Conservation (phyloP, 495 filamentous ascomycete genomes). For the Aspergillus steynii region DNA sequence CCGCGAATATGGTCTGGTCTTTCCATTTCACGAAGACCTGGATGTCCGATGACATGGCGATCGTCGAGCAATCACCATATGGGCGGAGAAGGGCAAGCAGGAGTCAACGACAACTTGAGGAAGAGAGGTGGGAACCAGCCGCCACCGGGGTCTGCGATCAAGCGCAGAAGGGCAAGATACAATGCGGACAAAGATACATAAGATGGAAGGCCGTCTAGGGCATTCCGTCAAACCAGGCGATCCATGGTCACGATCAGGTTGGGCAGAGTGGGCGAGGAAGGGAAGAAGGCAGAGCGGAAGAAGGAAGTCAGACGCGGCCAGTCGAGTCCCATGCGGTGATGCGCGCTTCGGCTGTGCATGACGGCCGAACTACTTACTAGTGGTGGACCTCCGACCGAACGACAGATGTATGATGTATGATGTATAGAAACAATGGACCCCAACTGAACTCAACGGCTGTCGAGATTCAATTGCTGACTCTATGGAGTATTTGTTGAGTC, state of each 20-base stretch:
- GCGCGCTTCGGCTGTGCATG: too few species aligned
- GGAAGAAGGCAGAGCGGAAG: conserved; percentile 2
- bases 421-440: too few species aligned
- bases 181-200: conserved; percentile 1
- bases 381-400: too few species aligned
- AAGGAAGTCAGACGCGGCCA: conserved; percentile 1
- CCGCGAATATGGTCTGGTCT: conserved; percentile 88
- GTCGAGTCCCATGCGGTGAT: not conserved
- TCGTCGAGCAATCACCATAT: conserved; percentile 37
- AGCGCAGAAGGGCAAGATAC: conserved; percentile 4
- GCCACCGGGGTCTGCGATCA: conserved; percentile 17
- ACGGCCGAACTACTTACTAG: too few species aligned
- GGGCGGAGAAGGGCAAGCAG: conserved; percentile 25
- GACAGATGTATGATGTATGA: too few species aligned
- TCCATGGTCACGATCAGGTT: conserved; percentile 18
- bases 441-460: too few species aligned
- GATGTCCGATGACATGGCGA: conserved; percentile 65
- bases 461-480: too few species aligned
- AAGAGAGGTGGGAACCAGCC: conserved; percentile 26
- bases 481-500: too few species aligned
- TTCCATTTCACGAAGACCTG: conserved; percentile 94
- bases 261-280: conserved; percentile 10
- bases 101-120: conserved; percentile 19
- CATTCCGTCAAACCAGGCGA: conserved; percentile 29
- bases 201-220: conserved; percentile 20